Base-by-base conservation (phyloP, 768 basidiomycete species). In the Macrolepiota dolichaula region DNA sequence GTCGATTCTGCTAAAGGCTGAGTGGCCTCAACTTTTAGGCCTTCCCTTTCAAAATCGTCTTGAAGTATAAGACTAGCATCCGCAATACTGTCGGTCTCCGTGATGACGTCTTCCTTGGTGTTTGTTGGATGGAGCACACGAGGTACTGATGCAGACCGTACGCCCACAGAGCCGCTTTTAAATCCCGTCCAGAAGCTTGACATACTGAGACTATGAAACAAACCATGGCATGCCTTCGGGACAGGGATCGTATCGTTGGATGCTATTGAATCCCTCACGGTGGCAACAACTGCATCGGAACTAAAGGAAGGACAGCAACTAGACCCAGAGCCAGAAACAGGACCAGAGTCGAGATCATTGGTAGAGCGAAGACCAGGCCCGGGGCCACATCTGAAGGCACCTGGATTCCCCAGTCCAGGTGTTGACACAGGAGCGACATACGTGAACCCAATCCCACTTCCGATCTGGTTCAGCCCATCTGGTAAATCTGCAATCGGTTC, bases 361-460 rank as follows among this genome's bases (percentile, higher is more conserved):
- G 15, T 3, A 40, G 36, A 63, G 22, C 55, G 44, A 4, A 62
- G 46, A 35, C 55, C 54, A n/a, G 61, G n/a, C 47, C n/a, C 12
- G 17, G 17, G 44, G 27, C 67, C 59, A 22, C 36, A 40, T 7
- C 38, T 24, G 17, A 25, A 9, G 17, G n/a, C 6, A 38, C n/a
- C 57, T 11, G 36, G 24, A 3, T 24, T 27, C 25, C 42, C 25
- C 24, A 37, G 13, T 10, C 5, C 56, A 2, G 22, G 56, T 7
- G 35, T 25, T 19, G 10, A 35, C 22, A 7, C 15, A 2, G 75
- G 76, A 4, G 74, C 55, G 35, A 65, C 74, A 67, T 79, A 80
- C 27, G 72, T 80, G 66, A 79, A 85, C 5, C 82, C 82, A 52
- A 84, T 85, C 24, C 85, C 82, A 35, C 75, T 77, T 22, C 82